Evolutionary conservation across 2,329 filamentous ascomycete species (phyloP).

Genomic region (Diaporthe citrichinensis): DNA sequence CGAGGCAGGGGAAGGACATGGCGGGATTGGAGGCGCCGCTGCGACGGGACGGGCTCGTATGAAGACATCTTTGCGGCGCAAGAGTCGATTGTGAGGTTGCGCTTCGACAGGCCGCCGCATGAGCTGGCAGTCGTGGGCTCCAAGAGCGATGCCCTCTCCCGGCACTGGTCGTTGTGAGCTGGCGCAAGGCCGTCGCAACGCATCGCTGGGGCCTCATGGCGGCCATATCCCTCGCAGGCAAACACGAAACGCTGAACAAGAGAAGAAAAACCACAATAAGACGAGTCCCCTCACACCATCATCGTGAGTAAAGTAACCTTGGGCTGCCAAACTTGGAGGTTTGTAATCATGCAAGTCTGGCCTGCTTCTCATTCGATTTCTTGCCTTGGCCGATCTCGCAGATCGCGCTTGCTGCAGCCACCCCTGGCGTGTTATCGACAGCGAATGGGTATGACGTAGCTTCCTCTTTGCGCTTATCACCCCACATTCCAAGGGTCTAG

Average conservation of each 20-base stretch:
- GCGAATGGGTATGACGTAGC: slow-evolving; percentile 1
- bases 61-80: slow-evolving; percentile 42
- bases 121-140: neutral
- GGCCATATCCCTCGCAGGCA: slow-evolving; percentile 29
- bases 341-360: slow-evolving; percentile 21
- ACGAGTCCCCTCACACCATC: neutral
- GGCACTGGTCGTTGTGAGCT: slow-evolving; percentile 22
- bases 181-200: slow-evolving; percentile 42
- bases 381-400: slow-evolving; percentile 29
- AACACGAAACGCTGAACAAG: neutral
- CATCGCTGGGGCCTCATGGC: slow-evolving; percentile 44
- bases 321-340: neutral
- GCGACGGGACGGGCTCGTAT: slow-evolving; percentile 42
- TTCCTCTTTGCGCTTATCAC: neutral
- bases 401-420: neutral
- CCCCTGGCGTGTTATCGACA: slow-evolving; percentile 4
- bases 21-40: slow-evolving; percentile 80
- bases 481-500: slow-evolving; percentile 2
- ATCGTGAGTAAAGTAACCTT: neutral
- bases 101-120: neutral
- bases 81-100: neutral
- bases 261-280: neutral
- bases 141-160: neutral
- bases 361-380: neutral
- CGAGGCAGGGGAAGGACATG: slow-evolving; percentile 91